Base-by-base conservation (phyloP, 805 yeast species). In the Candida yuanshanica region DNA sequence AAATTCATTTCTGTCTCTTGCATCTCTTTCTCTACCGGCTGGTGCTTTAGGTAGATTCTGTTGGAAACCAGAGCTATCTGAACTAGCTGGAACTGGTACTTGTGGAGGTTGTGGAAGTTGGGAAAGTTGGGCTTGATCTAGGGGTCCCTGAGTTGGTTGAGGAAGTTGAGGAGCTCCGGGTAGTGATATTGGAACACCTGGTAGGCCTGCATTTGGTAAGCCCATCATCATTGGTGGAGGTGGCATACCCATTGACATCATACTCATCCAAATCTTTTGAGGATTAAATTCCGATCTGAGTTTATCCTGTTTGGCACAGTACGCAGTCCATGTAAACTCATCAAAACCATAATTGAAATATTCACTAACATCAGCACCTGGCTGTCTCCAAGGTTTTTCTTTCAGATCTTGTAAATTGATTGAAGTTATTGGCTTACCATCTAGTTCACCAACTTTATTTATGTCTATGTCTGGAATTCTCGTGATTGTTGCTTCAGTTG, bases 351-450 rank as follows among this genome's bases (percentile, higher is more conserved):
- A 93, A 65, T 93, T 93, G 71, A 93, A 93, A 63, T 89, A 95
- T 62, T 93, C 98, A 7, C 95, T 76, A 32, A 87, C 66, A 63
- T 93, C 97, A 4, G 96, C 95, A 29, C 98, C 99, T 1, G 98
- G 97, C 49, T 85, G 80, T 58, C 99, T 76, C 99, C 99, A 93
- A 8, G 99, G 99, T 65, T 95, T 95, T 50, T 89, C 95, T 49
- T 86, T 88, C 37, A 90, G 66, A 40, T 81, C 83, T 45, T 83
- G 91, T 10, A 91, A 72, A 45, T 85, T 83, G 11, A 91, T 71
- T 50, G 83, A 79, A 0, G 95, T 86, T 37, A 93, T 68, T 4
- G 95, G 95, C 51, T 77, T 73, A 3, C 95, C 97, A 38, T 89
- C 83, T 45, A 72, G 73, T 46, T 74, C 79, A 2, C 88, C 95